Percentiles rank a stretch among this genome's conserved stretches.
These are phyloP conservation scores for Ajuga reptans DNA, from an alignment of 305 asterid genomes.

Conservation along the genomic window DNA sequence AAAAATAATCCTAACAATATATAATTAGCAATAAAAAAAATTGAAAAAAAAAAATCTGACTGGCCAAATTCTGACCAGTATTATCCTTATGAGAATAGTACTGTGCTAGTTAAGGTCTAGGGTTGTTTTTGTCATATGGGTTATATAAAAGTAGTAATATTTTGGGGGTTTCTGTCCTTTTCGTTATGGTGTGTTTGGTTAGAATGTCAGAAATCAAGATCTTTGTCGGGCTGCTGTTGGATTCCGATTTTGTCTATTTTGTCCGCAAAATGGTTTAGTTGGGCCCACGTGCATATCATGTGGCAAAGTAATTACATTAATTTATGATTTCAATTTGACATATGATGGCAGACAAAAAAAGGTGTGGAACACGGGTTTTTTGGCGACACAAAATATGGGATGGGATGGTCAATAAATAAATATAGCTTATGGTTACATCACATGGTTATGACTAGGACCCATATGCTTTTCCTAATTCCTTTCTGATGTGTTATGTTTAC, in stretches of 20 bases:
- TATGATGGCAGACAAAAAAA: constrained; percentile 27
- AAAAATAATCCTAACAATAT: too few species aligned
- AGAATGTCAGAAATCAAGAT: constrained; percentile 21
- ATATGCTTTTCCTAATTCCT: too few species aligned
- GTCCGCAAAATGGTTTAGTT: background rate
- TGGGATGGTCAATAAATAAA: background rate
- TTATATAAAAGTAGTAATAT: too few species aligned
- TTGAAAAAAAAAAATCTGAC: too few species aligned
- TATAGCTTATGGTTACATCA: background rate
- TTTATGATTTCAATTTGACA: constrained; percentile 1
- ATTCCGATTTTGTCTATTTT: constrained; percentile 30
- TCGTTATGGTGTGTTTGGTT: background rate
- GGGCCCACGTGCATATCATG: constrained; percentile 20
- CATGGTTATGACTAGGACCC: background rate
- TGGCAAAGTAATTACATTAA: background rate
- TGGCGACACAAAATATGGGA: background rate
- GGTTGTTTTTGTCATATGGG: too few species aligned
- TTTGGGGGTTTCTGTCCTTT: background rate
- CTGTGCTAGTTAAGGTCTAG: too few species aligned
- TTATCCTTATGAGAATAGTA: too few species aligned
- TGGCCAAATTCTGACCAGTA: too few species aligned
- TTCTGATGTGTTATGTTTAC: too few species aligned
- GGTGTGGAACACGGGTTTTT: constrained; percentile 16
- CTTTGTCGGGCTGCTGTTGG: constrained; percentile 33
- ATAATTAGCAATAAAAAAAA: too few species aligned